phyloP scores from a whole-genome alignment of 306 rosid genomes.

The Purshia tridentata region DNA sequence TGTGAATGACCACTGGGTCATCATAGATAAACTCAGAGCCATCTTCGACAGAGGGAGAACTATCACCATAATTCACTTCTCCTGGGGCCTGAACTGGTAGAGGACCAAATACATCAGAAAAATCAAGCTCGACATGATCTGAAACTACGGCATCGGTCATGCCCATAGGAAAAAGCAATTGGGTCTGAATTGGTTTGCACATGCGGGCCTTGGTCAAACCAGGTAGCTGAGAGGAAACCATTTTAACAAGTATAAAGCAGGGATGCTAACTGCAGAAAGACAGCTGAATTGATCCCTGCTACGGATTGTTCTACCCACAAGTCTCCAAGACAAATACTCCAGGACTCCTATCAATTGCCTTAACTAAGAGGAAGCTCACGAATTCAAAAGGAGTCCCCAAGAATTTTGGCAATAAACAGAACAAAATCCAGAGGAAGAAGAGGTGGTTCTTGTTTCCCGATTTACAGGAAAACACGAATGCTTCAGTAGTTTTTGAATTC shows the following conservation, averaged over 20 bases:
- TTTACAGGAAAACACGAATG: constrained; percentile 83
- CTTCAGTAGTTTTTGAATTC: constrained; percentile 82
- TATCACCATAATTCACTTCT: constrained; percentile 50
- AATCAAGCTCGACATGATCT: constrained; percentile 81
- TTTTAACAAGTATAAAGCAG: constrained; percentile 32
- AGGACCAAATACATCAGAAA: constrained; percentile 90
- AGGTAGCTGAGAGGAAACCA: constrained; percentile 83
- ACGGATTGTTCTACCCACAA: constrained; percentile 32
- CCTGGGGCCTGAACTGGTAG: constrained; percentile 43
- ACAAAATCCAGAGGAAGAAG: constrained; percentile 79
- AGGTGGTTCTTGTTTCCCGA: constrained; percentile 89
- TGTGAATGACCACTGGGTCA: constrained; percentile 72
- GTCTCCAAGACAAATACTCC: constrained; percentile 40
- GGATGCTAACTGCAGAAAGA: constrained; percentile 36
- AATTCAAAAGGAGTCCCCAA: constrained; percentile 83
- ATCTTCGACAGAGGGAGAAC: constrained; percentile 41
- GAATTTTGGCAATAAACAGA: constrained; percentile 76
- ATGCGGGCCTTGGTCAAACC: constrained; percentile 39
- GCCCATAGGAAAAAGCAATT: constrained; percentile 43
- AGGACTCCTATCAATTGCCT: constrained; percentile 76
- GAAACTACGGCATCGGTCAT: constrained; percentile 38
- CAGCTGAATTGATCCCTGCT: constrained; percentile 34
- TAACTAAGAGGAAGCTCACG: constrained; percentile 67
- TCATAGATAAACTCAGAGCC: constrained; percentile 54
- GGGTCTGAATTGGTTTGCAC: constrained; percentile 43